Conservation (phyloP, 495 filamentous ascomycete genomes). For the Aspergillus sclerotiicarbonarius region DNA sequence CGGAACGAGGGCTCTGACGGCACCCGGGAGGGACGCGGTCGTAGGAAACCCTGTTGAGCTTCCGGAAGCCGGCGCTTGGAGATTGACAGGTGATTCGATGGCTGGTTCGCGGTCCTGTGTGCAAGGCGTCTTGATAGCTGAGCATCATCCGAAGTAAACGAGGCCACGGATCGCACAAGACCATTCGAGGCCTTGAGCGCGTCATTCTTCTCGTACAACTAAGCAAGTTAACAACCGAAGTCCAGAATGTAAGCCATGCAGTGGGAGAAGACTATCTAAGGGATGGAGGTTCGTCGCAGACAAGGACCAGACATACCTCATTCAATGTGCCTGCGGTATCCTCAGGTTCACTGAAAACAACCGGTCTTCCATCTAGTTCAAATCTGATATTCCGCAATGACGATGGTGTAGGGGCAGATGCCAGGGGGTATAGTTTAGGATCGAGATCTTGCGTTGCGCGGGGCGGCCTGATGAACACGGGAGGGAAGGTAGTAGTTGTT, state of each 20-base stretch:
- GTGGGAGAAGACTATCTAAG: not conserved
- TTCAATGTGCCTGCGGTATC: constrained; percentile 52
- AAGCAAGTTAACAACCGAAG: constrained; percentile 13
- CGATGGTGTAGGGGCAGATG: constrained; percentile 72
- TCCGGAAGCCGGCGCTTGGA: constrained; percentile 55
- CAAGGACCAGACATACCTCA: constrained; percentile 48
- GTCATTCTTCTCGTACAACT: constrained; percentile 51
- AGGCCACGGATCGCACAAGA: constrained; percentile 49
- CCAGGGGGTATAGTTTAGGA: constrained; percentile 85
- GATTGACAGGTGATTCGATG: constrained; percentile 25
- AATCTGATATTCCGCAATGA: constrained; percentile 72
- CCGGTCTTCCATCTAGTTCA: constrained; percentile 61
- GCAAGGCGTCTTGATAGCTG: constrained; percentile 27
- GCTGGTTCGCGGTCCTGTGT: constrained; percentile 28
- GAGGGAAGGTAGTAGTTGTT: constrained; percentile 85
- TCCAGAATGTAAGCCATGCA: not conserved
- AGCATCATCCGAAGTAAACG: constrained; percentile 35
- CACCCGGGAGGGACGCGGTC: constrained; percentile 28
- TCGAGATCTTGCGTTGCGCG: constrained; percentile 73
- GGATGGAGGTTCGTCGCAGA: not conserved
- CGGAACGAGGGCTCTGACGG: constrained; percentile 37
- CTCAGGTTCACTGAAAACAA: constrained; percentile 66
- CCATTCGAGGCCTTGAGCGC: constrained; percentile 55
- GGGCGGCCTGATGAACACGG: constrained; percentile 73
- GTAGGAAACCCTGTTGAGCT: constrained; percentile 45